Percentiles rank a stretch among this genome's conserved stretches.
phyloP scores from a whole-genome alignment of 768 basidiomycete species.

The Phanerochaete carnosa region DNA sequence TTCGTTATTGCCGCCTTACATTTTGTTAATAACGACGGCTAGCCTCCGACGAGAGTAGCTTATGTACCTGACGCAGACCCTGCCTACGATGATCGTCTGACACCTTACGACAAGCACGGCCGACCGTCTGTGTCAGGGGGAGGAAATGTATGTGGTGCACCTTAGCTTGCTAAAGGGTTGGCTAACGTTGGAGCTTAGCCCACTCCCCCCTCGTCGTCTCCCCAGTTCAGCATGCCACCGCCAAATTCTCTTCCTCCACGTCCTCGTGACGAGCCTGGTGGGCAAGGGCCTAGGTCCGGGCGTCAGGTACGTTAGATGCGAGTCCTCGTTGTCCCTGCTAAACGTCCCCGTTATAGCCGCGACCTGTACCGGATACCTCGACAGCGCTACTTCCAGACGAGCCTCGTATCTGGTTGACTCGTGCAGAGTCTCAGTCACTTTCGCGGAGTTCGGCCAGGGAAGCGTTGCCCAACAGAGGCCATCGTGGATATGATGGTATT shows the following conservation, averaged over 20 bases:
- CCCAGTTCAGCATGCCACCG: neutral
- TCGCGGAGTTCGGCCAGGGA: neutral
- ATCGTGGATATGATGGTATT: neutral
- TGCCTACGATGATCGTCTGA: neutral
- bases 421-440: slow-evolving; percentile 19
- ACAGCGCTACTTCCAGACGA: neutral
- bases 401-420: slow-evolving; percentile 21
- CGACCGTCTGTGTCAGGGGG: neutral
- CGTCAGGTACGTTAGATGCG: neutral
- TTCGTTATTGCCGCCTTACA: neutral
- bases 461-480: neutral
- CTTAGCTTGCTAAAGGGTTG: neutral
- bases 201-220: neutral
- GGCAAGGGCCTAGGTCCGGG: neutral
- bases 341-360: slow-evolving; percentile 9
- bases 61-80: neutral
- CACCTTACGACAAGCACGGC: neutral
- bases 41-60: neutral
- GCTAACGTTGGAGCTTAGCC: neutral
- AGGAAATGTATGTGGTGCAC: neutral
- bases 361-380: slow-evolving; percentile 10
- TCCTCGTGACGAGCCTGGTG: neutral
- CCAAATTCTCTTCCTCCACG: neutral
- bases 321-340: neutral
- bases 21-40: neutral